Evolutionary conservation across 495 filamentous ascomycete genomes (phyloP).

Genomic region (Hamigera avellanea): DNA sequence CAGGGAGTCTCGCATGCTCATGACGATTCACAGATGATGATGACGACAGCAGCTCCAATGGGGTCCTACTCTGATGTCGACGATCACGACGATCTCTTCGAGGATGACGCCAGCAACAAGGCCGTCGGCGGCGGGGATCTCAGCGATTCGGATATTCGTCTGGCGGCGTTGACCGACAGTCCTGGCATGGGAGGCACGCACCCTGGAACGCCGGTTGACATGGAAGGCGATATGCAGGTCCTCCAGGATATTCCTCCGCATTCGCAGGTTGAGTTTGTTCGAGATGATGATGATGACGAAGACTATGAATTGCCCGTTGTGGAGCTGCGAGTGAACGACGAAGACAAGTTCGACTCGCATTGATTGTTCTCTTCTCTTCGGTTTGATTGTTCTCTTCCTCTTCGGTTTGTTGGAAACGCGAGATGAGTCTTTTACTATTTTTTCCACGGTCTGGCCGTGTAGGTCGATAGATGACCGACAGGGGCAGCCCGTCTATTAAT

Average conservation of each 20-base stretch:
- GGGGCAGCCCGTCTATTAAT: too few relatives aligned
- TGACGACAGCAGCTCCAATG: conserved; percentile 8
- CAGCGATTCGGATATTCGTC: conserved; percentile 24
- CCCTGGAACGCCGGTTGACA: conserved; percentile 18
- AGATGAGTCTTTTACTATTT: too few relatives aligned
- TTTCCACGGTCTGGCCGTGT: too few relatives aligned
- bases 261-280: too few relatives aligned
- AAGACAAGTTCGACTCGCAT: conserved; percentile 20
- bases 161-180: conserved; percentile 21
- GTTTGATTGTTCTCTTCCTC: neutral
- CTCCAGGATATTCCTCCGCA: conserved; percentile 23
- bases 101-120: conserved; percentile 30
- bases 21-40: conserved; percentile 21
- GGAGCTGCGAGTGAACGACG: conserved; percentile 31
- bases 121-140: conserved; percentile 31
- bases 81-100: conserved; percentile 23
- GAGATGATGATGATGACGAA: conserved; percentile 23
- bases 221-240: conserved; percentile 24
- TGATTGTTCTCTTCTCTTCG: conserved; percentile 4
- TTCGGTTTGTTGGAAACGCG: too few relatives aligned
- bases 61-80: conserved; percentile 17
- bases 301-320: conserved; percentile 35
- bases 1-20: conserved; percentile 20
- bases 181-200: conserved; percentile 13
- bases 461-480: too few relatives aligned